phyloP scores from a whole-genome alignment of 2,329 filamentous ascomycete species.

The Xylaria sp. region DNA sequence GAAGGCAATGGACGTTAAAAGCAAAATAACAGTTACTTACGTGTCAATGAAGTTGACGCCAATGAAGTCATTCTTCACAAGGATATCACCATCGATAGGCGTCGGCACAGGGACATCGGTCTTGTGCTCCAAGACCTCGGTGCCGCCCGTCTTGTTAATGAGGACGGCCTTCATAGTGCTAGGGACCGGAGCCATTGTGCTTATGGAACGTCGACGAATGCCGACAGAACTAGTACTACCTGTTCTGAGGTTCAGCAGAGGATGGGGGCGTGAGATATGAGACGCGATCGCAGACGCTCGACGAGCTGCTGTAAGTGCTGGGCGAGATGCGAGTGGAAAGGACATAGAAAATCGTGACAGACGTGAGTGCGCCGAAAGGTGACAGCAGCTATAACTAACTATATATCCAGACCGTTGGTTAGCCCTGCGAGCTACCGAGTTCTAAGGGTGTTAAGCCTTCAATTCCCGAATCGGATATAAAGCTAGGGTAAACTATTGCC shows the following conservation, averaged over 20 bases:
- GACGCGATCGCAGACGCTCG: constrained; percentile 32
- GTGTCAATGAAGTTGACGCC: constrained; percentile 93
- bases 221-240: background rate
- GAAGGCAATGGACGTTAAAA: background rate
- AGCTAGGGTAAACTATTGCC: background rate
- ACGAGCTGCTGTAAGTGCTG: constrained; percentile 33
- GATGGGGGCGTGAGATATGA: constrained; percentile 35
- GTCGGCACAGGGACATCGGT: constrained; percentile 76
- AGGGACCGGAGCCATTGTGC: constrained; percentile 58
- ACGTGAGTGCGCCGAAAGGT: constrained; percentile 1
- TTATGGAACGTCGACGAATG: constrained; percentile 3
- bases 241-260: constrained; percentile 18
- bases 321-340: constrained; percentile 34
- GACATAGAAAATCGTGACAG: constrained; percentile 31
- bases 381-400: background rate
- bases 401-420: background rate
- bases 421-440: background rate
- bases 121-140: constrained; percentile 76
- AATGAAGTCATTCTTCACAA: constrained; percentile 82
- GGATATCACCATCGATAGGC: constrained; percentile 74
- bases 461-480: background rate
- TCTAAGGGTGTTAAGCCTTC: background rate
- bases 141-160: constrained; percentile 76
- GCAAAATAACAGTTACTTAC: constrained; percentile 50
- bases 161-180: constrained; percentile 78